A percentile compares a stretch with the other conserved stretches of the same genome.
Conservation (phyloP, 495 filamentous ascomycete species). For the Articulospora tetracladia region DNA sequence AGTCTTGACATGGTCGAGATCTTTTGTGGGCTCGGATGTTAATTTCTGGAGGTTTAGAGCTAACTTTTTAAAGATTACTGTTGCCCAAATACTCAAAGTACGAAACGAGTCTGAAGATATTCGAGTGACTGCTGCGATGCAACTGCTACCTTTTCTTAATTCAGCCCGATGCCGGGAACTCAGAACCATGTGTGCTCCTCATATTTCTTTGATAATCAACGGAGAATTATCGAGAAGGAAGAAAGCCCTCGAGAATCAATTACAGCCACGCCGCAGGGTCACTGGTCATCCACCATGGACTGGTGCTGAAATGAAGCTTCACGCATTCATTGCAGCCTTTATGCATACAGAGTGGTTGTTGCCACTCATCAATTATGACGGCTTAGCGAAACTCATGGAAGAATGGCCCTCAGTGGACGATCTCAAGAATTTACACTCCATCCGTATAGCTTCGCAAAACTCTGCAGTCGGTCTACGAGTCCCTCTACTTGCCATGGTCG, state of each 20-base stretch:
- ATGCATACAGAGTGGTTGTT: not conserved
- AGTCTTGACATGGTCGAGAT: no score
- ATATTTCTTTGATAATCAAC: not conserved
- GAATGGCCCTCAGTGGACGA: conserved; percentile 5
- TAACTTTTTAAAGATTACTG: not conserved
- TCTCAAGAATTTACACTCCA: not conserved
- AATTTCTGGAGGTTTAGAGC: no score
- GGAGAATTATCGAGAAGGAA: not conserved
- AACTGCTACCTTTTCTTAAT: not conserved
- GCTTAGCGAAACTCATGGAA: conserved; percentile 1
- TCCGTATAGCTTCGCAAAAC: not conserved
- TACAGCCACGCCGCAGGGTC: not conserved
- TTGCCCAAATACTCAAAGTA: not conserved
- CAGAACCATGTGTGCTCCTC: not conserved
- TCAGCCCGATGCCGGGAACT: not conserved
- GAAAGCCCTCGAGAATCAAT: not conserved
- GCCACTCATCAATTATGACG: not conserved
- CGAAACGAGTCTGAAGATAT: not conserved
- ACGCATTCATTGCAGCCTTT: not conserved
- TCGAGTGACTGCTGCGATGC: not conserved
- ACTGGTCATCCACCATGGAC: not conserved
- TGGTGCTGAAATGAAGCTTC: not conserved
- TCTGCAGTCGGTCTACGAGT: not conserved
- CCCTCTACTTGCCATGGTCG: not conserved
- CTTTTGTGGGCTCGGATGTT: no score